phyloP scores from a whole-genome alignment of 1,139 yeast genomes.

The Pneumocystis sp. region DNA sequence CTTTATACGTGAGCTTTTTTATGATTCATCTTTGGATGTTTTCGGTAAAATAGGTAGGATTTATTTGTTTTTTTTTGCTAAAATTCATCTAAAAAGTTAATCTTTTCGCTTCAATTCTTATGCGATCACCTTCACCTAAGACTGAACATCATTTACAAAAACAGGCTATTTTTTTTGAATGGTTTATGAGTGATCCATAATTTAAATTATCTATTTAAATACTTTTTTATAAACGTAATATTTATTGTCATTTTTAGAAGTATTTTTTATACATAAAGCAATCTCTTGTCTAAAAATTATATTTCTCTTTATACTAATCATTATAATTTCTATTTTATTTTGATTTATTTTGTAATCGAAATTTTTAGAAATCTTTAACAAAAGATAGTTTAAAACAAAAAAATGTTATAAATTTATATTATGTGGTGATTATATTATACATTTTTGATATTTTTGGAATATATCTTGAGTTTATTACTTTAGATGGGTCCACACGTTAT shows the following conservation, averaged over 20 bases:
- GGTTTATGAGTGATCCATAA: not conserved
- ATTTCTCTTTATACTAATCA: slow-evolving; percentile 1
- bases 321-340: no score
- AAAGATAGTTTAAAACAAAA: not conserved
- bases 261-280: not conserved
- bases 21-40: not conserved
- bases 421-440: not conserved
- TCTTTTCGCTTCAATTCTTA: not conserved
- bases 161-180: not conserved
- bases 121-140: not conserved
- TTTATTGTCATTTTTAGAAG: not conserved
- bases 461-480: not conserved
- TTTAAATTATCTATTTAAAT: not conserved
- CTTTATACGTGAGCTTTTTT: slow-evolving; percentile 2
- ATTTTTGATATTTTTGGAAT: not conserved
- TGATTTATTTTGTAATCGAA: not conserved
- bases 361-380: not conserved
- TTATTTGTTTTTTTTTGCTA: not conserved
- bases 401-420: not conserved
- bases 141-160: not conserved
- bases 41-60: not conserved
- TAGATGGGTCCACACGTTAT: not conserved
- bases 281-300: no score
- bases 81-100: not conserved
- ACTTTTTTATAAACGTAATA: not conserved